These are phyloP conservation scores for Fistulifera solaris DNA, from an alignment of 108 stramenopile species.

Conservation along the genomic window DNA sequence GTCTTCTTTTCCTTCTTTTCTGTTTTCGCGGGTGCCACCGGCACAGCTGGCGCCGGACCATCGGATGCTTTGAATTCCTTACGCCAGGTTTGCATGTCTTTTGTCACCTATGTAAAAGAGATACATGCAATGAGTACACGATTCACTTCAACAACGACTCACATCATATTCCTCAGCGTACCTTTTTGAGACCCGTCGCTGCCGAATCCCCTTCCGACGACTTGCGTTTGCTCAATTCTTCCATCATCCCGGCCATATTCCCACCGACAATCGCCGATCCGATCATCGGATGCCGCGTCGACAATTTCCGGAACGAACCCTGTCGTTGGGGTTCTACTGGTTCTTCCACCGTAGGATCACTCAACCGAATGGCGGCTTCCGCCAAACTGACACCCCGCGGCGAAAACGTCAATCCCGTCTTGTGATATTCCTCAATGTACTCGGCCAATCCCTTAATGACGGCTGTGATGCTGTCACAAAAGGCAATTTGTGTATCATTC, in stretches of 20 bases:
- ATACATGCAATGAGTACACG: not conserved
- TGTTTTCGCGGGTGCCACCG: conserved; percentile 7
- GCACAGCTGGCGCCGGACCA: conserved; percentile 10
- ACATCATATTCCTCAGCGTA: too few relatives aligned
- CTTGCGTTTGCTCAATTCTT: conserved; percentile 58
- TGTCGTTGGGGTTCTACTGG: not conserved
- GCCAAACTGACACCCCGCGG: conserved; percentile 70
- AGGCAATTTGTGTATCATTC: conserved; percentile 69
- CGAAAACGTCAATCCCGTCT: conserved; percentile 85
- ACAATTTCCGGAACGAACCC: conserved; percentile 6
- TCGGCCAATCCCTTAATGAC: conserved; percentile 56
- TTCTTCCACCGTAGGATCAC: conserved; percentile 16
- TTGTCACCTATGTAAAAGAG: conserved; percentile 27
- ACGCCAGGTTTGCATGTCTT: conserved; percentile 94
- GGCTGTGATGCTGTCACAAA: conserved; percentile 85
- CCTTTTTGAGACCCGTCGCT: conserved; percentile 89
- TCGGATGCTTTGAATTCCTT: conserved; percentile 78
- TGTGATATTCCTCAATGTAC: conserved; percentile 87
- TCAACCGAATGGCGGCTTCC: conserved; percentile 48
- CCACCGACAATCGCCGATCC: conserved; percentile 22
- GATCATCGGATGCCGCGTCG: conserved; percentile 8
- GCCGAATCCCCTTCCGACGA: conserved; percentile 71
- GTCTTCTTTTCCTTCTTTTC: conserved; percentile 32
- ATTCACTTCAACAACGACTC: too few relatives aligned
- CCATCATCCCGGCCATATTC: conserved; percentile 47